Percentiles rank a stretch among this genome's conserved stretches.
Conservation (phyloP, 2,329 filamentous ascomycete species). For the Aphanocladium album region DNA sequence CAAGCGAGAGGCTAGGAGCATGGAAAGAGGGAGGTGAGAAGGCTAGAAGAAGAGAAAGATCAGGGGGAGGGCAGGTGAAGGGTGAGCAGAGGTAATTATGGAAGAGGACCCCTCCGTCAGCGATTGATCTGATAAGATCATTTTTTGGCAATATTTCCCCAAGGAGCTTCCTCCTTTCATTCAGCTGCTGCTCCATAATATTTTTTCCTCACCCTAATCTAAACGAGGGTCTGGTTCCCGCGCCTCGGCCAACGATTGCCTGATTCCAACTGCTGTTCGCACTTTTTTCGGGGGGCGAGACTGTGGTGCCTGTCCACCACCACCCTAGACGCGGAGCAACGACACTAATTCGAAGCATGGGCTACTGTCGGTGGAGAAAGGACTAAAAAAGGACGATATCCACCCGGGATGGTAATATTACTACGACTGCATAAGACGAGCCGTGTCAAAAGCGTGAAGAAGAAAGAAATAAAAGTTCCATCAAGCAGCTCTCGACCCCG, state of each 20-base stretch:
- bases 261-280: not conserved
- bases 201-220: not conserved
- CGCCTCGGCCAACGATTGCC: not conserved
- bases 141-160: not conserved
- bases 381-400: not conserved
- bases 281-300: not conserved
- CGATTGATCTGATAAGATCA: constrained; percentile 14
- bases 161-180: not conserved
- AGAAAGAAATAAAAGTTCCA: not conserved
- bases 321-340: not conserved
- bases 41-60: not conserved
- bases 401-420: constrained; percentile 8
- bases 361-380: constrained; percentile 1
- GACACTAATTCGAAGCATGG: not conserved
- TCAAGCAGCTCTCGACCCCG: not conserved
- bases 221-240: constrained; percentile 2
- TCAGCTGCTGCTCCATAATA: not conserved
- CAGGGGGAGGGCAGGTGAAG: not conserved
- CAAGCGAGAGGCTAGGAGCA: not conserved
- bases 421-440: constrained; percentile 1
- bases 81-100: not conserved
- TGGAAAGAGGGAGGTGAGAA: not conserved
- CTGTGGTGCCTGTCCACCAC: not conserved
- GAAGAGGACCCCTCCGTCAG: not conserved
- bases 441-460: not conserved